Evolutionary conservation across 441 rosid species (phyloP).

Genomic region (Syzygium malaccense): DNA sequence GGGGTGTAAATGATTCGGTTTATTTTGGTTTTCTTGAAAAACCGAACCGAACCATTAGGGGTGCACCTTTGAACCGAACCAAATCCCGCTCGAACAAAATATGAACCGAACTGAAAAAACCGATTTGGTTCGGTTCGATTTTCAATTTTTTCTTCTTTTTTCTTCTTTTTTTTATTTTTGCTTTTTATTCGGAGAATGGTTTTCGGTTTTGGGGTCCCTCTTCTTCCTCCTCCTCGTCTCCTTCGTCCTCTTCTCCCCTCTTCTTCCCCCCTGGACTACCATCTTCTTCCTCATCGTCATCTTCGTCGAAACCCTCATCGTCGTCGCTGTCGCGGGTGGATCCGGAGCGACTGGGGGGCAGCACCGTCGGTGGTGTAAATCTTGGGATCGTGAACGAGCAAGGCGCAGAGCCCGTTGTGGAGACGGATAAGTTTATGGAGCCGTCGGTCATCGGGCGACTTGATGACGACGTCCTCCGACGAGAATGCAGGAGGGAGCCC

Average conservation of each 20-base stretch:
- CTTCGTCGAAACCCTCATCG: slow-evolving; percentile 24
- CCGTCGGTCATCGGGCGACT: slow-evolving; percentile 75
- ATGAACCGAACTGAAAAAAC: too few species aligned
- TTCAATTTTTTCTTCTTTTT: too few species aligned
- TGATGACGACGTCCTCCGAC: slow-evolving; percentile 56
- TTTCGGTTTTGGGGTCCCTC: slow-evolving; percentile 14
- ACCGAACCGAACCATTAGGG: too few species aligned
- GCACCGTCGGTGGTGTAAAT: slow-evolving; percentile 42
- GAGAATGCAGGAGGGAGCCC: slow-evolving; percentile 25
- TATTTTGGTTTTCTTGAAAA: too few species aligned
- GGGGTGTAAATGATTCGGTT: too few species aligned
- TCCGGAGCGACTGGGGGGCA: slow-evolving; percentile 9
- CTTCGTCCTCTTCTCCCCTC: slow-evolving; percentile 20
- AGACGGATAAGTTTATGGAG: slow-evolving; percentile 65
- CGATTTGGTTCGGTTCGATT: too few species aligned
- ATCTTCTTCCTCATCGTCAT: slow-evolving; percentile 14
- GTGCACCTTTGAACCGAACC: too few species aligned
- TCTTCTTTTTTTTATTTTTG: too few species aligned
- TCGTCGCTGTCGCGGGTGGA: slow-evolving; percentile 6
- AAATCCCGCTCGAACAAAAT: too few species aligned
- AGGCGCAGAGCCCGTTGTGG: slow-evolving; percentile 68
- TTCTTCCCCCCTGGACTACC: background rate
- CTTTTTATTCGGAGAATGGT: slow-evolving; percentile 22
- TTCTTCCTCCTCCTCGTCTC: slow-evolving; percentile 7
- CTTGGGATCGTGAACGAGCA: slow-evolving; percentile 95